Conservation (phyloP, 495 filamentous ascomycete genomes). For the Penicillium turbatum region DNA sequence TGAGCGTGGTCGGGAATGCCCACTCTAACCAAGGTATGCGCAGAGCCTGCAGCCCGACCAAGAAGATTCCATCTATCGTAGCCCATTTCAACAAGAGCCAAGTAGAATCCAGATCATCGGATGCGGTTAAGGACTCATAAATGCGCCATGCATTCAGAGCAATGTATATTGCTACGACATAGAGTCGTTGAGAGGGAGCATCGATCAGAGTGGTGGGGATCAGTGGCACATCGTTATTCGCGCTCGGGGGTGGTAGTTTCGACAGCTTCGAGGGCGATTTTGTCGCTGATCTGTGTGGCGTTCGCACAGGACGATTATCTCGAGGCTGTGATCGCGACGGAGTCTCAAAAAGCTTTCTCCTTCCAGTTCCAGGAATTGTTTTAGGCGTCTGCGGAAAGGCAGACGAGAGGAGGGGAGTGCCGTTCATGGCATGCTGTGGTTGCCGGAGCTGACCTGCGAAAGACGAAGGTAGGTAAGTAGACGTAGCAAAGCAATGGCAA, state of each 20-base stretch:
- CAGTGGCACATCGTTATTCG: conserved; percentile 47
- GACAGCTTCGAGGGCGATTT: conserved; percentile 27
- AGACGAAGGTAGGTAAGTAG: background rate
- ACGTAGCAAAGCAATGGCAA: background rate
- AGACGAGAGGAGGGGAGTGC: conserved; percentile 68
- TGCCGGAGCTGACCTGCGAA: conserved; percentile 13
- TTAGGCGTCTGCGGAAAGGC: conserved; percentile 64
- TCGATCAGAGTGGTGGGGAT: conserved; percentile 74
- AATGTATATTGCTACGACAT: conserved; percentile 71
- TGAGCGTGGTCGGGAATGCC: conserved; percentile 63
- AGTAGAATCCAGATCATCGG: conserved; percentile 74
- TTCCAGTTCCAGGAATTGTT: conserved; percentile 30
- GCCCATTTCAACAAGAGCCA: conserved; percentile 93
- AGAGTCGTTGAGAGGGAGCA: conserved; percentile 82
- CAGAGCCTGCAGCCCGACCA: conserved; percentile 77
- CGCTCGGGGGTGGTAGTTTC: conserved; percentile 19
- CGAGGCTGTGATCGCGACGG: conserved; percentile 26
- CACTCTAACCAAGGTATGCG: conserved; percentile 96
- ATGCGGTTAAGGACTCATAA: conserved; percentile 76
- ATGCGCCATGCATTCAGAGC: conserved; percentile 71
- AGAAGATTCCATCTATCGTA: conserved; percentile 71
- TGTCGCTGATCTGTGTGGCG: conserved; percentile 10
- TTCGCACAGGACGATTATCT: conserved; percentile 4
- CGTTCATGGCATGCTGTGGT: conserved; percentile 64
- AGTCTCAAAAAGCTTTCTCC: conserved; percentile 30